Evolutionary conservation across 139 green algal genomes (phyloP).

Genomic region (Monoraphidium neglectum): DNA sequence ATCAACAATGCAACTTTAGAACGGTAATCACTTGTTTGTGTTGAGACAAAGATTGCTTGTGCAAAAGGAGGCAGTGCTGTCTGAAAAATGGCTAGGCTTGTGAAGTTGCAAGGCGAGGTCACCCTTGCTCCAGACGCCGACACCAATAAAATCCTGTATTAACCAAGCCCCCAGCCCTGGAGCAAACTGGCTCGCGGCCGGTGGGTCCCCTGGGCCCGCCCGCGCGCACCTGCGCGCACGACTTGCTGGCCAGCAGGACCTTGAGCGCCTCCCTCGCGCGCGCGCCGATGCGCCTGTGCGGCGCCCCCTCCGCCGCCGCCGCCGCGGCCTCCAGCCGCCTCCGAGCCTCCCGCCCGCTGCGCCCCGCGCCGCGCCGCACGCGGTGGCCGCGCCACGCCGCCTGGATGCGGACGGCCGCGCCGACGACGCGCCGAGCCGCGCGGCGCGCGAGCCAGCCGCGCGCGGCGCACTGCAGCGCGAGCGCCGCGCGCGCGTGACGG

Average conservation of each 20-base stretch:
- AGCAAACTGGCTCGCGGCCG: no score
- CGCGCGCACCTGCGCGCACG: slow-evolving; percentile 40
- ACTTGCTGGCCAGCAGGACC: slow-evolving; percentile 50
- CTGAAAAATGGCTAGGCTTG: no score
- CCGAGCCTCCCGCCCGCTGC: slow-evolving; percentile 34
- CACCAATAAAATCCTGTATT: no score
- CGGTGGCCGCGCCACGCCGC: slow-evolving; percentile 56
- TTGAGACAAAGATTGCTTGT: background rate
- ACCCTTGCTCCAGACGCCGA: no score
- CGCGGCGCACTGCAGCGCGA: slow-evolving; percentile 46
- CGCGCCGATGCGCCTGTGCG: slow-evolving; percentile 52
- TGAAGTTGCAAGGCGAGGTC: no score
- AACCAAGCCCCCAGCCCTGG: no score
- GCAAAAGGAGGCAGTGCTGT: background rate
- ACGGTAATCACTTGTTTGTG: background rate
- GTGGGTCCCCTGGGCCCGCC: background rate
- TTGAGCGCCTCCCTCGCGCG: slow-evolving; percentile 58
- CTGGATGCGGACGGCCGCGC: slow-evolving; percentile 36
- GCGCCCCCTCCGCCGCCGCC: slow-evolving; percentile 9
- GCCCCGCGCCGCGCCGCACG: slow-evolving; percentile 31
- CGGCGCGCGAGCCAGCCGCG: slow-evolving; percentile 39
- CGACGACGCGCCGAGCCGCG: no score
- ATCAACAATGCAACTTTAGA: background rate
- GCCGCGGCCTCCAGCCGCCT: slow-evolving; percentile 40
- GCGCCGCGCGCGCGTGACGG: slow-evolving; percentile 22